A percentile compares a stretch with the other conserved stretches of the same genome.
phyloP scores from a whole-genome alignment of 208 protist genomes.

The Acanthamoeba divionensis region DNA sequence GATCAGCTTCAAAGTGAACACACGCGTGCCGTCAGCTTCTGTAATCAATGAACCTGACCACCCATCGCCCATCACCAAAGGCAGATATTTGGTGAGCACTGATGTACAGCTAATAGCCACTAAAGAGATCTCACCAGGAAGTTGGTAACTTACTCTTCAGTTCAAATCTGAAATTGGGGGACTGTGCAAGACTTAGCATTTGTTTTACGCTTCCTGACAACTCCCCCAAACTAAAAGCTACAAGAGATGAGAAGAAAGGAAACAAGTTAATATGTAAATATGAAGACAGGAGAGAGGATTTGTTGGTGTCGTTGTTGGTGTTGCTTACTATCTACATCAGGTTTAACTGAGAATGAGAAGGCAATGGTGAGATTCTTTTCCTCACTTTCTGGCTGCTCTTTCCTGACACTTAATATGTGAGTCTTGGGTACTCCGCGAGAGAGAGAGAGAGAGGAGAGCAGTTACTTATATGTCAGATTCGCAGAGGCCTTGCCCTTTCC shows the following conservation, averaged over 20 bases:
- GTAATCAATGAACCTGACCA: slow-evolving; percentile 12
- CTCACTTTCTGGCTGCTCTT: not conserved
- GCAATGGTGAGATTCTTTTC: not conserved
- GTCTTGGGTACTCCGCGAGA: no score
- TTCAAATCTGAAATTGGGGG: not conserved
- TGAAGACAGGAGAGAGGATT: not conserved
- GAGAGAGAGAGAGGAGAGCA: no score
- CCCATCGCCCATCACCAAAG: not conserved
- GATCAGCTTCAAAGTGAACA: not conserved
- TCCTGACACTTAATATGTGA: no score
- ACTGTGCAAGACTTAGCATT: slow-evolving; percentile 21
- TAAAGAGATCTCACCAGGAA: not conserved
- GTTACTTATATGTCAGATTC: no score
- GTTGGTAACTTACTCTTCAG: not conserved
- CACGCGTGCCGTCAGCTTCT: not conserved
- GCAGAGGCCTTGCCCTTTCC: no score
- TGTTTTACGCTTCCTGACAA: slow-evolving; percentile 39
- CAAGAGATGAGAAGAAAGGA: not conserved
- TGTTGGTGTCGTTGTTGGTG: not conserved
- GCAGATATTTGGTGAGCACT: not conserved
- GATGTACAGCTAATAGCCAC: not conserved
- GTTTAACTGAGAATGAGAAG: slow-evolving; percentile 9
- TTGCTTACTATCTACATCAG: not conserved
- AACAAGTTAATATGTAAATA: not conserved
- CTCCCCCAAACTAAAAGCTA: slow-evolving; percentile 40